These are phyloP conservation scores for Crithidia bombi DNA, from an alignment of 208 protist species.

Conservation along the genomic window DNA sequence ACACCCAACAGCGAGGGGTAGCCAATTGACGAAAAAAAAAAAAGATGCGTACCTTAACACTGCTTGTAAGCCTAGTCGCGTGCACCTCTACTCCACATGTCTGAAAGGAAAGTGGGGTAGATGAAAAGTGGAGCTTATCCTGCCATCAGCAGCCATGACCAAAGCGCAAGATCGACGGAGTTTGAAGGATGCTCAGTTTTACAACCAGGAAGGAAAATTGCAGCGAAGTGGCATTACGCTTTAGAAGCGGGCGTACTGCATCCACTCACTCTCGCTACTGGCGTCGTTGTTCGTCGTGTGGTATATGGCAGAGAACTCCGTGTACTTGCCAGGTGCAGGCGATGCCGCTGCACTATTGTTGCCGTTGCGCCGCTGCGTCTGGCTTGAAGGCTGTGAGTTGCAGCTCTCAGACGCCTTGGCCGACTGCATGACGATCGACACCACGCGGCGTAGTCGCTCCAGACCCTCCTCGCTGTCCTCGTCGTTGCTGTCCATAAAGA, in stretches of 20 bases:
- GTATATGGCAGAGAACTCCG: slow-evolving; percentile 34
- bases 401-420: slow-evolving; percentile 28
- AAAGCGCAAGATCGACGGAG: slow-evolving; percentile 7
- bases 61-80: no score
- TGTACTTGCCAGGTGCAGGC: slow-evolving; percentile 21
- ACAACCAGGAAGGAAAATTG: no score
- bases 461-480: slow-evolving; percentile 45
- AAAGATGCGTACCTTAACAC: no score
- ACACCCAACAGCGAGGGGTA: no score
- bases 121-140: no score
- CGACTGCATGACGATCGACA: slow-evolving; percentile 46
- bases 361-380: slow-evolving; percentile 17
- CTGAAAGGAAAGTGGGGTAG: not conserved
- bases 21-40: no score
- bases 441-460: slow-evolving; percentile 40
- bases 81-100: not conserved
- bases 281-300: slow-evolving; percentile 13
- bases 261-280: slow-evolving; percentile 24
- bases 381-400: slow-evolving; percentile 25
- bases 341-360: not conserved
- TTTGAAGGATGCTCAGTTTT: no score
- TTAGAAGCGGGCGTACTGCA: slow-evolving; percentile 33
- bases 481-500: slow-evolving; percentile 50
- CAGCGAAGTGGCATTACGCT: no score
- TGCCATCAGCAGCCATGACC: no score